These are phyloP conservation scores for Herpetospermum pedunculosum DNA, from an alignment of 306 rosid species.

Conservation along the genomic window DNA sequence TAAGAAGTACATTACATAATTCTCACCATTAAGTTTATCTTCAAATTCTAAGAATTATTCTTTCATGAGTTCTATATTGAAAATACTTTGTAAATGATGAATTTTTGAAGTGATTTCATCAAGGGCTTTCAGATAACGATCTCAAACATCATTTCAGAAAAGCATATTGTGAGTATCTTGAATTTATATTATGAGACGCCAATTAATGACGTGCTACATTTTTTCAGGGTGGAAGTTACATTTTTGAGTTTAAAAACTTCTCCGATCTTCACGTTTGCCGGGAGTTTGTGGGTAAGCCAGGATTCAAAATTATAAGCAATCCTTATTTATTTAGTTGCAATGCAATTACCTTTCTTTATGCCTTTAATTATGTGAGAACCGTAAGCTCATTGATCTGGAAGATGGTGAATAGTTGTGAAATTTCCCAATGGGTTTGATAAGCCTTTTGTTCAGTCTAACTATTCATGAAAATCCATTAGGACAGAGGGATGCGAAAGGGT, in stretches of 20 bases:
- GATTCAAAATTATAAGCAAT: neutral
- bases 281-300: slow-evolving; percentile 62
- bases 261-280: slow-evolving; percentile 76
- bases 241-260: slow-evolving; percentile 73
- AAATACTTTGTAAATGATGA: neutral
- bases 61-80: neutral
- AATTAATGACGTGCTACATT: neutral
- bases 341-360: neutral
- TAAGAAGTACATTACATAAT: neutral
- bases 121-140: neutral
- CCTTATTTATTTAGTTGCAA: neutral
- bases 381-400: neutral
- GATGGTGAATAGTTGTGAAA: neutral
- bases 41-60: neutral
- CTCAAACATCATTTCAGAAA: neutral
- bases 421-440: neutral
- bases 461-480: neutral
- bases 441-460: neutral
- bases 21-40: neutral
- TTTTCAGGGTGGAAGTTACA: slow-evolving; percentile 56
- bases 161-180: neutral
- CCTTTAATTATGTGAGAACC: neutral
- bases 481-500: neutral
- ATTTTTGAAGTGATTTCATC: neutral
- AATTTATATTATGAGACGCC: neutral